Evolutionary conservation across 306 rosid genomes (phyloP).

Genomic region (Trifolium fragiferum): DNA sequence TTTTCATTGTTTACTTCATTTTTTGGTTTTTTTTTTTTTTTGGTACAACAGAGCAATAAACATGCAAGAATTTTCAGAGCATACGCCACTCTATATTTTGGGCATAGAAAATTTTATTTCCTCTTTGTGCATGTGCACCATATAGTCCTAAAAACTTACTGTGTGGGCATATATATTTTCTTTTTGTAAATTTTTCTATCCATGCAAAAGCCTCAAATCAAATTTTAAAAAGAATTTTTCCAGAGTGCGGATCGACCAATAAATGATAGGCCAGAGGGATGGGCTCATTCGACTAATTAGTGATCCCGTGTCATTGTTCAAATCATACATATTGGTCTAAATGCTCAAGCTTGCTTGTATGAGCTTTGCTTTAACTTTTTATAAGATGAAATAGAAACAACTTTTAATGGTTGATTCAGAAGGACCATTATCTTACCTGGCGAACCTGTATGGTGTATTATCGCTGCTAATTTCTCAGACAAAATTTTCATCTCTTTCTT

Average conservation of each 20-base stretch:
- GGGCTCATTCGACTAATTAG: slow-evolving; percentile 1
- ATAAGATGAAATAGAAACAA: background rate
- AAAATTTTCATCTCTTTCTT: no score
- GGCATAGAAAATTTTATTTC: slow-evolving; percentile 18
- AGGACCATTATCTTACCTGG: background rate
- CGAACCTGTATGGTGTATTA: background rate
- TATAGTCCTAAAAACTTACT: background rate
- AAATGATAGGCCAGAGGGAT: slow-evolving; percentile 3
- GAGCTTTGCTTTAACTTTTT: background rate
- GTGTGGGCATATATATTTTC: background rate
- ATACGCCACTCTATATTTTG: background rate
- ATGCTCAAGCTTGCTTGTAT: no score
- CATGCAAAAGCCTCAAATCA: slow-evolving; percentile 3
- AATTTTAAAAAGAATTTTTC: background rate
- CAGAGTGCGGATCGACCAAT: background rate
- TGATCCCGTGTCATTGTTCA: background rate
- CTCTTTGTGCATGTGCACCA: slow-evolving; percentile 1
- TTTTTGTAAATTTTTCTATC: background rate
- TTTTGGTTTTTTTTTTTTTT: slow-evolving; percentile 5
- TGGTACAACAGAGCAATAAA: background rate
- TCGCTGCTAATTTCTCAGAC: background rate
- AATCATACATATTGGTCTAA: no score
- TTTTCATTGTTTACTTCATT: slow-evolving; percentile 14
- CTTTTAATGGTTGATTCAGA: slow-evolving; percentile 10
- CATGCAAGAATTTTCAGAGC: background rate